Conservation (phyloP, 441 rosid species). For the Populus hybrid region DNA sequence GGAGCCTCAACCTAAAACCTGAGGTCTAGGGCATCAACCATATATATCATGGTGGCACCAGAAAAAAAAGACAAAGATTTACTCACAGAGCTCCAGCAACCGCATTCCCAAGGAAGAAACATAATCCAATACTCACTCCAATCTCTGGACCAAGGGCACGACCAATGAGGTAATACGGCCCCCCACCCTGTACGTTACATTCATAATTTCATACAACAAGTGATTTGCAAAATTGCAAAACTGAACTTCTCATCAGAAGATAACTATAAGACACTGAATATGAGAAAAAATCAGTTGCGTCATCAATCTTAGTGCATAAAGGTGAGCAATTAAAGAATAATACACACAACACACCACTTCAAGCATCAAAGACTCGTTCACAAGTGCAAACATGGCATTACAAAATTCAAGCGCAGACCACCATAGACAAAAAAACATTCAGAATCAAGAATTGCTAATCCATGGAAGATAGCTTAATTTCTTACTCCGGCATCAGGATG, state of each 20-base stretch:
- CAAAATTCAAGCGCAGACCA: neutral
- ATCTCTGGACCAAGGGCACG: slow-evolving; percentile 99
- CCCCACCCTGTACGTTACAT: slow-evolving; percentile 69
- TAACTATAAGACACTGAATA: too few relatives aligned
- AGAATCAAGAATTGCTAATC: neutral
- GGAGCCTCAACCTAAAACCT: neutral
- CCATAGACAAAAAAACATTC: neutral
- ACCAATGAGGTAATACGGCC: slow-evolving; percentile 99
- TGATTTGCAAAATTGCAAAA: slow-evolving; percentile 4
- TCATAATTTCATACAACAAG: slow-evolving; percentile 9
- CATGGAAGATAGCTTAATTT: neutral
- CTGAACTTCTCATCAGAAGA: neutral
- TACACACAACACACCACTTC: neutral
- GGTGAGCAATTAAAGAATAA: neutral
- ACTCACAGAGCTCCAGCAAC: slow-evolving; percentile 99
- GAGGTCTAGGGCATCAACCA: neutral
- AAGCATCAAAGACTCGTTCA: neutral
- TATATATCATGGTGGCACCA: slow-evolving; percentile 7
- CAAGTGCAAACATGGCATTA: neutral
- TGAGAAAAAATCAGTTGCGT: neutral
- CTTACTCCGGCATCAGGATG: neutral
- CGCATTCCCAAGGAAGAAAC: slow-evolving; percentile 99
- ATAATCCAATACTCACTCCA: slow-evolving; percentile 98
- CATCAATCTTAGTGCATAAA: neutral
- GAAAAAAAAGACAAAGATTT: slow-evolving; percentile 20